Evolutionary conservation across 768 basidiomycete species (phyloP), one percentile per base, ranked within the genome.

Genomic region (Serpula lacrymans): DNA sequence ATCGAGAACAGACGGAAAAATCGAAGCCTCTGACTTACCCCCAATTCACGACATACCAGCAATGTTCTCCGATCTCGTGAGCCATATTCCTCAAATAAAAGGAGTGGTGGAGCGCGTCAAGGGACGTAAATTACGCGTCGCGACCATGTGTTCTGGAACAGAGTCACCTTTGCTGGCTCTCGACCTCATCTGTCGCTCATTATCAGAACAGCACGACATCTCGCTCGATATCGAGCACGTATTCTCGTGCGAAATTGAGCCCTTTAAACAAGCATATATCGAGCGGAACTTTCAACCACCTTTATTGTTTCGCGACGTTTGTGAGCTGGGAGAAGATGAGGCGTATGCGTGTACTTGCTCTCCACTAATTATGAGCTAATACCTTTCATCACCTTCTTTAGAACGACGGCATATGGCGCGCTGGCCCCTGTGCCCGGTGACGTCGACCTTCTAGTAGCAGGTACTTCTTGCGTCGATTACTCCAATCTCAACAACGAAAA

Each of bases 121-220:
- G 43, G 91, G 92, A 2, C 78, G 92, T 43, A 91, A 87, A 53
- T 69, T 97, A 59, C 86, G 92, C 61, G 79, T 97, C 44, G 94
- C 92, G 4, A 97, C 94, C 9, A 97, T 97, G 94, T 96, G 87
- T 64, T 95, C 92, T 29, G 94, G 94, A 18, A 97, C 94, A 5
- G 94, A 97, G 57, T 91, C 90, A 2, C 94, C 94, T 37, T 75
- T 97, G 17, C 80, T 96, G 25, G 94, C 94, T 11, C 71, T 97
- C 33, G 84, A 88, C 22, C 66, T 94, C 45, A 89, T 96, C 32
- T 82, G 82, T 42, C 78, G 84, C 43, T 78, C 84, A 4, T 76
- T 95, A 49, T 63, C 77, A 22, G 78, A 82, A 22, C 83, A 84
- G 50, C 78, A 80, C 50, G 75, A 69, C 3, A 51, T 84, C 38